phyloP scores from a whole-genome alignment of 768 basidiomycete genomes.

The Pisolithus marmoratus region DNA sequence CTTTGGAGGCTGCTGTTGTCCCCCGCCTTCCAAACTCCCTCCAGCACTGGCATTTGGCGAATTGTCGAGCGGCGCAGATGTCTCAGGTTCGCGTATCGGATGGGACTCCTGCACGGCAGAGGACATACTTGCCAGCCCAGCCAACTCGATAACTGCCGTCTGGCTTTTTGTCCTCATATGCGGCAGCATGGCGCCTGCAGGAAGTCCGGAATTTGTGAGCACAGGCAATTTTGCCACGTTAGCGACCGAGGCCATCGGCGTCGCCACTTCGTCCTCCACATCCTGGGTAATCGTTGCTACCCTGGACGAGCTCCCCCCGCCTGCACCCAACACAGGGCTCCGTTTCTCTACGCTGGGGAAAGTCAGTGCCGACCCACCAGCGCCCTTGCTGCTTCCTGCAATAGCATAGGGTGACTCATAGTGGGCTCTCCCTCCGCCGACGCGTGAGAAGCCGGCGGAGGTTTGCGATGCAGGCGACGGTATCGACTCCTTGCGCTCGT shows the following conservation, averaged over 20 bases:
- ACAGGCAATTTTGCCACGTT: slow-evolving; percentile 40
- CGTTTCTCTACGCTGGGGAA: slow-evolving; percentile 58
- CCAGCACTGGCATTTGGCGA: slow-evolving; percentile 13
- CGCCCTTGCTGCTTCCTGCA: slow-evolving; percentile 27
- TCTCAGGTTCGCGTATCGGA: slow-evolving; percentile 14
- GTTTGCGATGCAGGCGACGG: slow-evolving; percentile 15
- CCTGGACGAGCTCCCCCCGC: slow-evolving; percentile 13
- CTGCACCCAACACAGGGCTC: slow-evolving; percentile 15
- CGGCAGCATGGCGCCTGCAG: slow-evolving; percentile 63
- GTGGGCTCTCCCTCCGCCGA: slow-evolving; percentile 85
- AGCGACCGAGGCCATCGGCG: slow-evolving; percentile 45
- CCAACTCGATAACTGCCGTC: slow-evolving; percentile 65
- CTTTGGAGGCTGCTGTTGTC: slow-evolving; percentile 29
- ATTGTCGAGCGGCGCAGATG: slow-evolving; percentile 3
- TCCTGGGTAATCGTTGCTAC: slow-evolving; percentile 20
- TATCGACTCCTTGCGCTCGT: slow-evolving; percentile 23
- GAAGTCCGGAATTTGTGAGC: slow-evolving; percentile 29
- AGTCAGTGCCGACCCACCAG: slow-evolving; percentile 51
- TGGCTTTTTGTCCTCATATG: slow-evolving; percentile 77
- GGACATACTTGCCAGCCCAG: slow-evolving; percentile 18
- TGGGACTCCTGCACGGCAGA: slow-evolving; percentile 14
- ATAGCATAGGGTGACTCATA: slow-evolving; percentile 84
- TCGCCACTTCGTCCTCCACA: slow-evolving; percentile 39
- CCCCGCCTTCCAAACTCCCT: slow-evolving; percentile 37
- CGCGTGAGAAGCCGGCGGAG: slow-evolving; percentile 69